Evolutionary conservation across 2,329 filamentous ascomycete species (phyloP).

Genomic region (Epichloe gansuensis): DNA sequence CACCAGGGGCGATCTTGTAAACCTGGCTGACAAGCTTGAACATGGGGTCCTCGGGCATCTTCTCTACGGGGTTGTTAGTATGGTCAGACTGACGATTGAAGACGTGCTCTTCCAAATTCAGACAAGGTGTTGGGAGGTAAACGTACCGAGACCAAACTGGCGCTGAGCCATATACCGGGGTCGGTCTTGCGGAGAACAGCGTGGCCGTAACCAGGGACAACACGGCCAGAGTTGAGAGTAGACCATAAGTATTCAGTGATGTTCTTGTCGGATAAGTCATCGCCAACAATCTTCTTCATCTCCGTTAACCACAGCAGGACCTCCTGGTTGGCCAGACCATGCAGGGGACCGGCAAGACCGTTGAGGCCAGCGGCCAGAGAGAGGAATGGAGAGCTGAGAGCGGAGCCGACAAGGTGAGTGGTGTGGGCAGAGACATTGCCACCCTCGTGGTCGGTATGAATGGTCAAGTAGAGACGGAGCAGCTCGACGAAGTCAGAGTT

Average conservation of each 20-base stretch:
- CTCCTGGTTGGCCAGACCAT: slow-evolving; percentile 99
- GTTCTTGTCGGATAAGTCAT: slow-evolving; percentile 88
- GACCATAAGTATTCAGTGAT: slow-evolving; percentile 99
- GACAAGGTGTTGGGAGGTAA: not conserved
- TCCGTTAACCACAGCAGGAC: slow-evolving; percentile 97
- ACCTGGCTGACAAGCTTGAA: slow-evolving; percentile 99
- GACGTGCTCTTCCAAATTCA: not conserved
- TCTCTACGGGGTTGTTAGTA: slow-evolving; percentile 35
- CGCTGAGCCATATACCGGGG: slow-evolving; percentile 96
- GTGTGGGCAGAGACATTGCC: slow-evolving; percentile 98
- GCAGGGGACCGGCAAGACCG: slow-evolving; percentile 93
- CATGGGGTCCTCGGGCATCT: slow-evolving; percentile 95
- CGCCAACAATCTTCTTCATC: slow-evolving; percentile 93
- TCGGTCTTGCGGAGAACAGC: slow-evolving; percentile 99
- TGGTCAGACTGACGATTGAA: not conserved
- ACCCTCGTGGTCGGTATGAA: slow-evolving; percentile 99
- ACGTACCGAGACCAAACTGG: slow-evolving; percentile 67
- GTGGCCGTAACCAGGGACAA: slow-evolving; percentile 97
- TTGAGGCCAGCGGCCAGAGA: slow-evolving; percentile 94
- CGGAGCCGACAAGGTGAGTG: slow-evolving; percentile 92
- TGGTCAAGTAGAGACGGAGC: slow-evolving; percentile 97
- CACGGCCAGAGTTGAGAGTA: slow-evolving; percentile 87
- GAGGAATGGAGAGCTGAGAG: slow-evolving; percentile 94
- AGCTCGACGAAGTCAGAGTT: slow-evolving; percentile 97
- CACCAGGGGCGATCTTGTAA: slow-evolving; percentile 98